Evolutionary conservation across 768 basidiomycete genomes (phyloP), one percentile per base, ranked within the genome.

Genomic region (Naganishia vishniacii): DNA sequence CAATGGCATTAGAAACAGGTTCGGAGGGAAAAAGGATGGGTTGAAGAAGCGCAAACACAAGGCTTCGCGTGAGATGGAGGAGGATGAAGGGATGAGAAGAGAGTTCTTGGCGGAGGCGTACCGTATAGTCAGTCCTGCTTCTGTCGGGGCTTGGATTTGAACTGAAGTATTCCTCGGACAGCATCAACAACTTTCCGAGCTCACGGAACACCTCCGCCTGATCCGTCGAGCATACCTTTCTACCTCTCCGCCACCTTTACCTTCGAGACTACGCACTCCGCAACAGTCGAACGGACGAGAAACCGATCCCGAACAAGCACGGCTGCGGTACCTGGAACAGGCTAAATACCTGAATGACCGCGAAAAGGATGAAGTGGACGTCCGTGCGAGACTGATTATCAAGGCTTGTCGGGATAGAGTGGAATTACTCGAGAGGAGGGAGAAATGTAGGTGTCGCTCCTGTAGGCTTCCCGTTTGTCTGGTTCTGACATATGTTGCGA

Each of bases 351-450:
- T 99, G 6, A 85, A 85, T 9, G 92, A 97, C 73, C 85, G 89
- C 67, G 93, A 99, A 76, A 82, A 93, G 66, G 93, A 97, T 78
- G 91, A 95, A 79, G 89, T 99, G 59, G 95, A 99, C 81, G 79
- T 92, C 65, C 88, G 94, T 74, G 88, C 90, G 32, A 86, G 88
- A 68, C 83, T 91, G 70, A 87, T 95, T 61, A 80, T 98, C 51
- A 83, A 85, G 53, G 84, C 86, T 59, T 95, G 91, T 79, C 85
- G 89, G 32, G 88, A 93, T 68, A 81, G 89, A 69, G 87, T 97
- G 8, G 86, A 85, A 69, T 84, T 87, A 75, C 85, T 99, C 83
- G 95, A 98, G 75, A 81, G 81, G 42, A 78, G 89, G 28, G 95
- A 98, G 80, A 87, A 88, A 77, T 84, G 94, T 97, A 79, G 74